These are phyloP conservation scores for Beta vulgaris DNA, from an alignment of 148 eudicot genomes.

Conservation along the genomic window DNA sequence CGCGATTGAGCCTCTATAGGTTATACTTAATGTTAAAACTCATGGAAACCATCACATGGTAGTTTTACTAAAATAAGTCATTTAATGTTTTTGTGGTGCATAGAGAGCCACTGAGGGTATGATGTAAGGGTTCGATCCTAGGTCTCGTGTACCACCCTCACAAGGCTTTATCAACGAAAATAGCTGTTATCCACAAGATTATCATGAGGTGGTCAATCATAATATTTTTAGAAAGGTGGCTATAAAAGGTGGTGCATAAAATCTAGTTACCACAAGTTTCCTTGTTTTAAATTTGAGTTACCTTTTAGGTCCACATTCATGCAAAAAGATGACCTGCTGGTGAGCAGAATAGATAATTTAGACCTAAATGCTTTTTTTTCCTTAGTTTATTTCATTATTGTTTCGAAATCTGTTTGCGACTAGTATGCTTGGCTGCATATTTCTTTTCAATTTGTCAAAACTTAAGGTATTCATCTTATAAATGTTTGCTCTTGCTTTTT, in stretches of 20 bases:
- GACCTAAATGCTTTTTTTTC: not conserved
- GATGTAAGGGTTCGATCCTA: no score
- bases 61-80: not conserved
- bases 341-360: not conserved
- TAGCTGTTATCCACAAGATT: no score
- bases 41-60: not conserved
- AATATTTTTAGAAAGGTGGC: no score
- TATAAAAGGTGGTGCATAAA: no score
- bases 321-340: not conserved
- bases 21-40: not conserved
- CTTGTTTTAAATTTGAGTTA: no score
- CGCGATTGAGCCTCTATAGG: not conserved
- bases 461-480: not conserved
- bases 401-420: not conserved
- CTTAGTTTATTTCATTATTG: not conserved
- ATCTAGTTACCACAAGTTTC: no score
- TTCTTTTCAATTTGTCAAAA: not conserved
- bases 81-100: no score
- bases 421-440: not conserved
- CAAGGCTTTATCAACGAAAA: no score
- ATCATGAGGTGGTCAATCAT: no score
- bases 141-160: no score
- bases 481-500: conserved; percentile 1
- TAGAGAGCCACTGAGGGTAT: no score
- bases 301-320: not conserved